phyloP scores from a whole-genome alignment of 2,329 filamentous ascomycete species.

The Westerdykella sp. region DNA sequence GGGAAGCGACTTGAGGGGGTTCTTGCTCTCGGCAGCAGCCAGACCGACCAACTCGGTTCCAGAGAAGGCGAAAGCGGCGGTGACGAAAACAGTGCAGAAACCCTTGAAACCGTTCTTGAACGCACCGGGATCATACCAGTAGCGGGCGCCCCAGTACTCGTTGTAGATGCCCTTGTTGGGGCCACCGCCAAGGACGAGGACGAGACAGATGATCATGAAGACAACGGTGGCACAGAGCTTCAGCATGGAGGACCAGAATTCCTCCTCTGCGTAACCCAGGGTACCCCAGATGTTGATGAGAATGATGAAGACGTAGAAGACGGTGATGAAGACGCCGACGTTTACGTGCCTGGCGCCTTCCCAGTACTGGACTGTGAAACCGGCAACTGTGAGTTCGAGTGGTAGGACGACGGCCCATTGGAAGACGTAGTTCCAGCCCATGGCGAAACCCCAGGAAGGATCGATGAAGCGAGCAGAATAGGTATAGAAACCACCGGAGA shows the following conservation, averaged over 20 bases:
- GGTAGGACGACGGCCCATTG: conserved; percentile 36
- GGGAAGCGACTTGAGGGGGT: conserved; percentile 73
- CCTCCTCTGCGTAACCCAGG: conserved; percentile 38
- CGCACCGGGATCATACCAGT: conserved; percentile 53
- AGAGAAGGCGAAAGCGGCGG: conserved; percentile 66
- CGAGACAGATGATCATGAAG: conserved; percentile 45
- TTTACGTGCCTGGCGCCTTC: conserved; percentile 6
- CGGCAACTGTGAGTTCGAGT: conserved; percentile 36
- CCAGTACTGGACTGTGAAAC: conserved; percentile 37
- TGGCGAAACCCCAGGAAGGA: conserved; percentile 56
- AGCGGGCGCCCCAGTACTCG: conserved; percentile 54
- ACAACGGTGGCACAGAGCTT: conserved; percentile 34
- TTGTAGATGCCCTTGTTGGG: conserved; percentile 44
- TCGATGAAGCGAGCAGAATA: conserved; percentile 46
- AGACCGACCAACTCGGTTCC: conserved; percentile 72
- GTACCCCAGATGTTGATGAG: conserved; percentile 37
- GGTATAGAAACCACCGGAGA: conserved; percentile 48
- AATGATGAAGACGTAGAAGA: conserved; percentile 36
- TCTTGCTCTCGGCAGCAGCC: conserved; percentile 71
- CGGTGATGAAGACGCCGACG: conserved; percentile 33
- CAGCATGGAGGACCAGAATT: conserved; percentile 34
- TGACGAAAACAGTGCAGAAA: conserved; percentile 68
- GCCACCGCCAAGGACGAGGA: conserved; percentile 53
- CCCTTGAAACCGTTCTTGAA: conserved; percentile 57
- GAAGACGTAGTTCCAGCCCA: conserved; percentile 36